Conservation (phyloP, 164 flowering plant genomes). For the Piper betle region DNA sequence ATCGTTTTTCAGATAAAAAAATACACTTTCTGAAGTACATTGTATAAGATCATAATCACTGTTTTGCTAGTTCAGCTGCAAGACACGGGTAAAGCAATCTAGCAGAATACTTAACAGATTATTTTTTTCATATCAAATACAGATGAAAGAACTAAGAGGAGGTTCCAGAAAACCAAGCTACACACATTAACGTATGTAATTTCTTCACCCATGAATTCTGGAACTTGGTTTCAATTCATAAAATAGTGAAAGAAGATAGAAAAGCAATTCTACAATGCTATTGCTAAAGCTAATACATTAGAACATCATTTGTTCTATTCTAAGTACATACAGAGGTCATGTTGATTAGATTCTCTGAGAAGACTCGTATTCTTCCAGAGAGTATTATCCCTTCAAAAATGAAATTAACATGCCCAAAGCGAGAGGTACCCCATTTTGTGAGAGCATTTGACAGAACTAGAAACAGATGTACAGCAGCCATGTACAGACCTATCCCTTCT, state of each 20-base stretch:
- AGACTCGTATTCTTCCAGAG: not conserved
- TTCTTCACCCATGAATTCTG: too few relatives aligned
- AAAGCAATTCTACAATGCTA: not conserved
- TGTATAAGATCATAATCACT: too few relatives aligned
- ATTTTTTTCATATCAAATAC: too few relatives aligned
- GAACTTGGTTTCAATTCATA: not conserved
- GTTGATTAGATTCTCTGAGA: not conserved
- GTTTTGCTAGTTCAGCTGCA: too few relatives aligned
- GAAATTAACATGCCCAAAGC: not conserved
- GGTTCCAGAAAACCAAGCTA: too few relatives aligned
- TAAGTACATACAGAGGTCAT: not conserved
- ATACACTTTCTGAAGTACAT: too few relatives aligned
- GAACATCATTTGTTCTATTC: slow-evolving; percentile 6
- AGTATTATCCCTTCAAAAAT: slow-evolving; percentile 2
- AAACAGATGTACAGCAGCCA: slow-evolving; percentile 5
- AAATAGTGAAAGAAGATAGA: too few relatives aligned
- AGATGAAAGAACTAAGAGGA: too few relatives aligned
- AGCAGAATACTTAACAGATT: too few relatives aligned
- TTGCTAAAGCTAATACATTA: slow-evolving; percentile 4
- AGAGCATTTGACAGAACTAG: slow-evolving; percentile 1
- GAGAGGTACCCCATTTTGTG: not conserved
- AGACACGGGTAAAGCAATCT: too few relatives aligned
- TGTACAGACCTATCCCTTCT: slow-evolving; percentile 25
- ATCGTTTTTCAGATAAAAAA: too few relatives aligned
- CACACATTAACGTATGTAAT: too few relatives aligned